Evolutionary conservation across 352 stramenopile genomes (phyloP).

Genomic region (Peronospora farinosa): DNA sequence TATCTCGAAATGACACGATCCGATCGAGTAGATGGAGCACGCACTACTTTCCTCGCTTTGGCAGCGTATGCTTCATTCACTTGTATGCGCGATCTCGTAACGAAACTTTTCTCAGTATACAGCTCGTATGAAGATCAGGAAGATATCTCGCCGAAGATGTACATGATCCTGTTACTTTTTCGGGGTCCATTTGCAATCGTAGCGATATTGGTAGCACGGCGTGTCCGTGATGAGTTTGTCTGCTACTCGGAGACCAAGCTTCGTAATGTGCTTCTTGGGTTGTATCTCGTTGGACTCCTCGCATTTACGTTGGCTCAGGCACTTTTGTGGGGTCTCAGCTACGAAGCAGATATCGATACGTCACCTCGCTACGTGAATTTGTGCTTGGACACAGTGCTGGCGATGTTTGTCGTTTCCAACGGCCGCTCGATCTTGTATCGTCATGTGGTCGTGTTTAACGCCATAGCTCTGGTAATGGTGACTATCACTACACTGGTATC

Average conservation of each 20-base stretch:
- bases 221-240: constrained; percentile 40
- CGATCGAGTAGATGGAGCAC: constrained; percentile 58
- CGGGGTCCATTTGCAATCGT: constrained; percentile 23
- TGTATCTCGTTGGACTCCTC: constrained; percentile 55
- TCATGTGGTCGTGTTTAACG: constrained; percentile 58
- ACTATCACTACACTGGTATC: constrained; percentile 35
- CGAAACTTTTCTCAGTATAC: constrained; percentile 39
- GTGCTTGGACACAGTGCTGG: constrained; percentile 69
- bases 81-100: constrained; percentile 50
- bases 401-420: constrained; percentile 84
- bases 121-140: constrained; percentile 16
- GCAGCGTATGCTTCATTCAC: constrained; percentile 59
- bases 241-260: constrained; percentile 57
- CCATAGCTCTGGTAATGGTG: constrained; percentile 46
- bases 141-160: constrained; percentile 22
- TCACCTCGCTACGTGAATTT: constrained; percentile 69
- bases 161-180: constrained; percentile 37
- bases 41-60: constrained; percentile 49
- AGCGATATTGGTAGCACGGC: constrained; percentile 35
- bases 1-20: constrained; percentile 61
- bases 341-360: constrained; percentile 46
- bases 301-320: constrained; percentile 44
- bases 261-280: constrained; percentile 49
- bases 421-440: constrained; percentile 72
- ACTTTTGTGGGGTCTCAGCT: constrained; percentile 58